Evolutionary conservation across 805 yeast species (phyloP).

Genomic region (Pichia sporocuriosa): DNA sequence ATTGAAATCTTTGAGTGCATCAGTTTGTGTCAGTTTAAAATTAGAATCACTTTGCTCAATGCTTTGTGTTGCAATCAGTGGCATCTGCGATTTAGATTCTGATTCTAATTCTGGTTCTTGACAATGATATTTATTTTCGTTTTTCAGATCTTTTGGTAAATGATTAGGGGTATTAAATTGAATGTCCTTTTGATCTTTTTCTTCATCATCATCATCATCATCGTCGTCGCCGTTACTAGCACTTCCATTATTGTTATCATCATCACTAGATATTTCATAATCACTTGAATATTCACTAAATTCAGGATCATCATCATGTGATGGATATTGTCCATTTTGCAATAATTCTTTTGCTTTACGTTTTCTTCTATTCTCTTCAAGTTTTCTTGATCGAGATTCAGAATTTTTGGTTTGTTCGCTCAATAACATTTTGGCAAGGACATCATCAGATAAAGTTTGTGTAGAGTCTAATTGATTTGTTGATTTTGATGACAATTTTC

Average conservation of each 20-base stretch:
- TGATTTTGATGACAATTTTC: background rate
- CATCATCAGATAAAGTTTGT: slow-evolving; percentile 8
- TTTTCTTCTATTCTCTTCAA: slow-evolving; percentile 13
- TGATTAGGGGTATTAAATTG: no score
- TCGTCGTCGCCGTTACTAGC: slow-evolving; percentile 22
- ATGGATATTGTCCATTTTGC: slow-evolving; percentile 12
- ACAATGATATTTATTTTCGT: no score
- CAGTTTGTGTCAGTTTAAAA: slow-evolving; percentile 13
- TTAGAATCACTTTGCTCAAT: background rate
- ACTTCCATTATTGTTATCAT: slow-evolving; percentile 19
- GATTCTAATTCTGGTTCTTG: no score
- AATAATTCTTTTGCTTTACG: slow-evolving; percentile 13
- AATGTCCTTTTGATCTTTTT: background rate
- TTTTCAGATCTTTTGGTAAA: no score
- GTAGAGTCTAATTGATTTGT: background rate
- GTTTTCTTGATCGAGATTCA: slow-evolving; percentile 4
- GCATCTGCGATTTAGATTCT: no score
- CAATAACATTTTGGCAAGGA: slow-evolving; percentile 11
- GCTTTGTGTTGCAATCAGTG: background rate
- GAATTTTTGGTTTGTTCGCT: slow-evolving; percentile 14
- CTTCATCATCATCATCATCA: slow-evolving; percentile 18
- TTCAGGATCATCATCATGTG: slow-evolving; percentile 25
- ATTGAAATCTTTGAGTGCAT: slow-evolving; percentile 16
- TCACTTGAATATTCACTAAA: slow-evolving; percentile 26
- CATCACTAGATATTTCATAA: slow-evolving; percentile 19